Evolutionary conservation across 2,329 filamentous ascomycete genomes (phyloP).

Genomic region (Scedosporium minutisporum): DNA sequence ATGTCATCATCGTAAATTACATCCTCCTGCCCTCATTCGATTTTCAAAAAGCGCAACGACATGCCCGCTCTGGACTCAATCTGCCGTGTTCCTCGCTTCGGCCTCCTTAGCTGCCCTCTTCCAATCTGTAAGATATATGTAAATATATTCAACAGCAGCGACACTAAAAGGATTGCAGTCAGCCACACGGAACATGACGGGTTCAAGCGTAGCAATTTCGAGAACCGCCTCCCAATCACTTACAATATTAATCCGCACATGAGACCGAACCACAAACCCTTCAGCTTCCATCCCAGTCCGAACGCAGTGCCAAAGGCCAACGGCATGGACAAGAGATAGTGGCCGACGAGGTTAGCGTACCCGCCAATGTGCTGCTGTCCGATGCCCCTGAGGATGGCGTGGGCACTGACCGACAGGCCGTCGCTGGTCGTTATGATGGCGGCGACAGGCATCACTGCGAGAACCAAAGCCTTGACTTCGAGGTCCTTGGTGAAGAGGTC

Average conservation of each 20-base stretch:
- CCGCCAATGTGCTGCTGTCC: conserved; percentile 85
- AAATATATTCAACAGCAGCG: conserved; percentile 42
- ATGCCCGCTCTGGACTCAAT: conserved; percentile 18
- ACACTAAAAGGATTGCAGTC: conserved; percentile 27
- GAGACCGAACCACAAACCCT: conserved; percentile 74
- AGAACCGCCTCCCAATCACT: conserved; percentile 18
- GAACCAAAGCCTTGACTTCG: conserved; percentile 59
- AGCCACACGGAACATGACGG: conserved; percentile 2
- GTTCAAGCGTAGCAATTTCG: neutral
- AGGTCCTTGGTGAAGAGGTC: conserved; percentile 66
- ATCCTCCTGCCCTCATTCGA: neutral
- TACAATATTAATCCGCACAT: conserved; percentile 59
- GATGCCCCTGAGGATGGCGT: conserved; percentile 77
- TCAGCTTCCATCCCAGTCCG: conserved; percentile 63
- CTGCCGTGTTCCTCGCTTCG: conserved; percentile 37
- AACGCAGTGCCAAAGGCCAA: conserved; percentile 73
- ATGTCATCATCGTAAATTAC: neutral
- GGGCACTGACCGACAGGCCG: conserved; percentile 66
- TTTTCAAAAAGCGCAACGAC: neutral
- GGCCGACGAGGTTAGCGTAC: conserved; percentile 76
- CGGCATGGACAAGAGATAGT: conserved; percentile 80
- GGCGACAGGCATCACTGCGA: conserved; percentile 65
- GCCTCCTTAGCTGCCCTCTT: conserved; percentile 42
- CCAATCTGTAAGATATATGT: conserved; percentile 44
- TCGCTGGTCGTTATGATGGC: conserved; percentile 89